Evolutionary conservation across 352 stramenopile genomes (phyloP), one percentile per base, ranked within the genome.

Genomic region (Phytophthora cactorum): DNA sequence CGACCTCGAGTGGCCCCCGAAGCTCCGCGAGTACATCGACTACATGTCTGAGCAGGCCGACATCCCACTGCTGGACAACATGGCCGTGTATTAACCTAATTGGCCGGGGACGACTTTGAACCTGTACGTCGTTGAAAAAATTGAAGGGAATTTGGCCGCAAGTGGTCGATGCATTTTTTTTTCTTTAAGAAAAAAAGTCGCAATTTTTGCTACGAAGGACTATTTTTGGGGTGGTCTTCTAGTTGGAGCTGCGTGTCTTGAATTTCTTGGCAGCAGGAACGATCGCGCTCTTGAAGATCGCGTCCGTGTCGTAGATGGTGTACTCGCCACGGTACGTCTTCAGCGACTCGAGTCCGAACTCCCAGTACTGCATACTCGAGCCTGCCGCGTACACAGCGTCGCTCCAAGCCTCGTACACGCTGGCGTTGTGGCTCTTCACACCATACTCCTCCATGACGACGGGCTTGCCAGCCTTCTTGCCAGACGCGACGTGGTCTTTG

Each of bases 11-110:
- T 90, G 79, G 78, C 82, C 82, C 8, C 15, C 66, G 22, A 85
- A 87, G 55, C 50, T 90, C 15, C 73, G 75, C 17, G 78, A 81
- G 44, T 90, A 82, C 68, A 53, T 89, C 7, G 75, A 85, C 45
- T 73, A 81, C 67, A 79, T 86, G 60, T 72, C 82, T 3, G 66
- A 78, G 66, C 73, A 58, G 36, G 63, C 68, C 1, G 79, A 90
- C 52, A 74, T 90, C 14, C 71, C 74, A 27, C 63, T 90, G 17
- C 57, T 90, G 8, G 72, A 86, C 55, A 66, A 52, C 15, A 86
- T 89, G 75, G 81, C 78, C 22, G 70, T 69, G 38, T 75, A 83
- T 56, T 89, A 64, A 65, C 8, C 46, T 68, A 31, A n/a, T 10
- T 34, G 29, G 14, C 17, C 29, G 28, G 10, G 14, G 29, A 45